Conservation (phyloP, 2,329 filamentous ascomycete species). For the Talaromyces piceae region DNA sequence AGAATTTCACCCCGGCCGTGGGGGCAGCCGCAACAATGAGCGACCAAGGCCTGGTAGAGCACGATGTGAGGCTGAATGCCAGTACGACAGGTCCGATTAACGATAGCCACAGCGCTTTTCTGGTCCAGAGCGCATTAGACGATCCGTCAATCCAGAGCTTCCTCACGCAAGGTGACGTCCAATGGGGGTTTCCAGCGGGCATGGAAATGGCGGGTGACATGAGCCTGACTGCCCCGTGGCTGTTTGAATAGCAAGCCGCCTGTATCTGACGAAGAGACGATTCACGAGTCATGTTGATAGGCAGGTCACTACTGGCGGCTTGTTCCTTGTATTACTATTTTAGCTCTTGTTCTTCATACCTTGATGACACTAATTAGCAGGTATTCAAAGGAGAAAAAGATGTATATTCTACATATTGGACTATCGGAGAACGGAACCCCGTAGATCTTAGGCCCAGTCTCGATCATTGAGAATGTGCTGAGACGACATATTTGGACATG, state of each 20-base stretch:
- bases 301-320: too few relatives aligned
- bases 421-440: too few relatives aligned
- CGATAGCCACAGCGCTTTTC: constrained; percentile 5
- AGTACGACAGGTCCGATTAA: background rate
- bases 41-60: background rate
- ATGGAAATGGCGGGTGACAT: constrained; percentile 11
- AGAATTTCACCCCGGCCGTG: constrained; percentile 1
- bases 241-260: constrained; percentile 12
- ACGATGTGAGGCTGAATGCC: background rate
- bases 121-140: constrained; percentile 9
- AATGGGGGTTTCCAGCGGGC: constrained; percentile 9
- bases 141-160: constrained; percentile 12
- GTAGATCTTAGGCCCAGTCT: too few relatives aligned
- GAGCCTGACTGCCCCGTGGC: constrained; percentile 5
- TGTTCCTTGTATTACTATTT: too few relatives aligned
- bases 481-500: too few relatives aligned
- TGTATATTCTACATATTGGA: too few relatives aligned
- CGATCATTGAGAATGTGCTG: too few relatives aligned
- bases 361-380: too few relatives aligned
- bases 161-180: constrained; percentile 10
- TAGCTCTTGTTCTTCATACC: too few relatives aligned
- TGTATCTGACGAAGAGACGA: background rate
- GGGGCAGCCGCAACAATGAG: background rate
- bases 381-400: too few relatives aligned
- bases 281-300: background rate